These are phyloP conservation scores for Suhomyces taliae DNA, from an alignment of 1,139 yeast species.

Conservation along the genomic window DNA sequence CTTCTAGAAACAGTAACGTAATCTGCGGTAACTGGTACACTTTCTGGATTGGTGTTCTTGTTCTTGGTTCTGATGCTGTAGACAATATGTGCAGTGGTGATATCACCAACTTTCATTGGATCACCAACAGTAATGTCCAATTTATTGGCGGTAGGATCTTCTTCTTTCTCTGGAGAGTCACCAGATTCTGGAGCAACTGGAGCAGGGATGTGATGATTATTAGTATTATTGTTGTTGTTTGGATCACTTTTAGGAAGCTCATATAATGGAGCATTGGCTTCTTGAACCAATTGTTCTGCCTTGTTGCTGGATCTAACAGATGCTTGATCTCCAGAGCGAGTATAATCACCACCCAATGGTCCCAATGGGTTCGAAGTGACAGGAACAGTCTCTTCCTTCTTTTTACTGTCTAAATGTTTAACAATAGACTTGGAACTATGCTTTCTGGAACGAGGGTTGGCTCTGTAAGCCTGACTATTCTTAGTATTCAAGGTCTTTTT, in stretches of 20 bases:
- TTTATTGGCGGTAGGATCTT: constrained; percentile 15
- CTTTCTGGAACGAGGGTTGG: constrained; percentile 42
- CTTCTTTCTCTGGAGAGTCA: constrained; percentile 6
- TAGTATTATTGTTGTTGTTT: background rate
- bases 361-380: constrained; percentile 33
- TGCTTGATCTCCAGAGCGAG: constrained; percentile 16
- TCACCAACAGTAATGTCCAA: constrained; percentile 81
- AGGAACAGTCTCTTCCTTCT: background rate
- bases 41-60: constrained; percentile 28
- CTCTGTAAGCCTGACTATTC: constrained; percentile 10
- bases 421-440: constrained; percentile 32
- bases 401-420: constrained; percentile 27
- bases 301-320: constrained; percentile 17
- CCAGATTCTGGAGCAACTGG: constrained; percentile 3
- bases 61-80: constrained; percentile 69
- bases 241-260: constrained; percentile 27
- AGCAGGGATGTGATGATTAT: constrained; percentile 4
- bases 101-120: constrained; percentile 88
- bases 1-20: constrained; percentile 65
- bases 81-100: constrained; percentile 85
- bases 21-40: constrained; percentile 23
- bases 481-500: constrained; percentile 8
- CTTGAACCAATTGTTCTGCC: constrained; percentile 23
- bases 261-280: constrained; percentile 51
- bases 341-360: constrained; percentile 30